Conservation (phyloP, 257 asterid genomes). For the Gentiana straminea region DNA sequence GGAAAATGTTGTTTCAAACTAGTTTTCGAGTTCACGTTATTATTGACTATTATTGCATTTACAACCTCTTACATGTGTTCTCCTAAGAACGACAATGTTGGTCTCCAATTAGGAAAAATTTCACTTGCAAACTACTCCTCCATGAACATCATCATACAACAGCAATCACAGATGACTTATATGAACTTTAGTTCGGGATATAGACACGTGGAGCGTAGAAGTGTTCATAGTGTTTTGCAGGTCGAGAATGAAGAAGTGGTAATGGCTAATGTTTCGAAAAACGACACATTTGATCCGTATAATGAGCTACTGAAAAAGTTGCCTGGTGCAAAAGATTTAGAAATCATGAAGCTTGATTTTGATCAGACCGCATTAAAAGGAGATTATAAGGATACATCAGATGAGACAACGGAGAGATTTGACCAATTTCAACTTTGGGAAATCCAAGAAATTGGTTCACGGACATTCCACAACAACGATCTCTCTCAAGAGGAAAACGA, state of each 20-base stretch:
- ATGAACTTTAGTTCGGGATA: conserved; percentile 13
- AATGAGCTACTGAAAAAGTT: neutral
- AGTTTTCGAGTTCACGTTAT: conserved; percentile 28
- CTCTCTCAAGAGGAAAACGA: conserved; percentile 6
- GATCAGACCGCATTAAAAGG: neutral
- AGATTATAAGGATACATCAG: conserved; percentile 11
- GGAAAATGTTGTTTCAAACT: conserved; percentile 35
- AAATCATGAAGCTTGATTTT: neutral
- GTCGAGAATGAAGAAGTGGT: conserved; percentile 18
- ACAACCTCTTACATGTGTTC: conserved; percentile 33
- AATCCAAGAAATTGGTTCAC: conserved; percentile 16
- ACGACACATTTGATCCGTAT: conserved; percentile 1
- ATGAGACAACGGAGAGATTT: neutral
- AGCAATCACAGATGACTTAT: conserved; percentile 9
- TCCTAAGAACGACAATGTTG: conserved; percentile 17
- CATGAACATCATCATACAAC: conserved; percentile 1
- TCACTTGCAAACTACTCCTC: conserved; percentile 20
- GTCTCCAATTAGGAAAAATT: conserved; percentile 15
- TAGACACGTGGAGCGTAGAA: conserved; percentile 8
- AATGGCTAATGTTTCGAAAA: conserved; percentile 2
- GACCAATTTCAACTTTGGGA: conserved; percentile 12
- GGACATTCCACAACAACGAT: conserved; percentile 8
- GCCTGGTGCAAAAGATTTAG: neutral
- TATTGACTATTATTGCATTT: conserved; percentile 22
- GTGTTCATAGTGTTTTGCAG: conserved; percentile 7